Evolutionary conservation across 768 basidiomycete genomes (phyloP).

Genomic region (Tephrocybe sp.): DNA sequence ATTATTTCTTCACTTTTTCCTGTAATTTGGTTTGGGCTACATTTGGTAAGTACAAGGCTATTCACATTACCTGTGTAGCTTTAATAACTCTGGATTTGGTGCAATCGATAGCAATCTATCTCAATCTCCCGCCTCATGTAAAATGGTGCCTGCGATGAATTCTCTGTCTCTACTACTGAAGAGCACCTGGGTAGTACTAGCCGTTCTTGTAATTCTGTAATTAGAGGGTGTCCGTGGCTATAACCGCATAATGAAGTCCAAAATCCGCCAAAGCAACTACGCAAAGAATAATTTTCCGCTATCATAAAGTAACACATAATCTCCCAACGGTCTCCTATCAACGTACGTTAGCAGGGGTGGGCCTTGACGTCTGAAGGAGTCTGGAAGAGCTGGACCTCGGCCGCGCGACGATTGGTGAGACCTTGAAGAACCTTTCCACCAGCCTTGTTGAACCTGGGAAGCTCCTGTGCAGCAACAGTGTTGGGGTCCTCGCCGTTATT

Average conservation of each 20-base stretch:
- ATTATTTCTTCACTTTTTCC: too few relatives aligned
- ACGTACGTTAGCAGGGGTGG: constrained; percentile 26
- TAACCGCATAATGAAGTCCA: neutral
- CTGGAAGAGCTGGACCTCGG: constrained; percentile 29
- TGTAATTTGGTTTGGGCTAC: too few relatives aligned
- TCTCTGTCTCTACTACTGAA: neutral
- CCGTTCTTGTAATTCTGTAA: neutral
- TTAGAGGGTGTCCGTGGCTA: neutral
- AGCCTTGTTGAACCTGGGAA: constrained; percentile 28
- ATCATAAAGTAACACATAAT: neutral
- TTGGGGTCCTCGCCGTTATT: constrained; percentile 28
- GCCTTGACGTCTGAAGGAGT: constrained; percentile 25
- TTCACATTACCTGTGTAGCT: too few relatives aligned
- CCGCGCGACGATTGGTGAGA: constrained; percentile 23
- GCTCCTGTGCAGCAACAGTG: constrained; percentile 26
- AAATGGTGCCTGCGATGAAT: neutral
- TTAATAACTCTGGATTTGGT: too few relatives aligned
- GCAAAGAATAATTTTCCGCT: neutral
- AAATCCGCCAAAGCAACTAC: neutral
- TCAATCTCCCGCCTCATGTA: neutral
- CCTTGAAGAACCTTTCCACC: constrained; percentile 26
- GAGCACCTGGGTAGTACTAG: neutral
- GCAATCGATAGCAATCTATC: too few relatives aligned
- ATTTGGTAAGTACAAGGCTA: too few relatives aligned
- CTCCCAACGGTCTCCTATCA: too few relatives aligned